Conservation (phyloP, 2,329 filamentous ascomycete species). For the Talaromyces islandicus region DNA sequence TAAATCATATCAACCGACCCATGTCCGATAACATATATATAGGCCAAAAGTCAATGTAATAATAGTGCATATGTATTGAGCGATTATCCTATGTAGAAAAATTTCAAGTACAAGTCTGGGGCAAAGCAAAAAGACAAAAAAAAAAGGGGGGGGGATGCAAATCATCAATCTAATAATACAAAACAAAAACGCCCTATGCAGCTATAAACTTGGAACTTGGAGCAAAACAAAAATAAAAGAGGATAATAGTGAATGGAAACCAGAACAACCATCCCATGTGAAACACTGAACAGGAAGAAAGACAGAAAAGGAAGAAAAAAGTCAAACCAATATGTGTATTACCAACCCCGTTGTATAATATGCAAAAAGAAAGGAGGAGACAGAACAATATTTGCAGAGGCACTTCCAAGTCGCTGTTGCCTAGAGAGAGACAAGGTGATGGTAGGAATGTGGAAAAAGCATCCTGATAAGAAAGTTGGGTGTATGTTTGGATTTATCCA, state of each 20-base stretch:
- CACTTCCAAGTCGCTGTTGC: not conserved
- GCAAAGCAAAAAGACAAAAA: not conserved
- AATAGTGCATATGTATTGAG: not conserved
- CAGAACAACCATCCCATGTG: not conserved
- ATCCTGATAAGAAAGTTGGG: not conserved
- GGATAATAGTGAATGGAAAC: not conserved
- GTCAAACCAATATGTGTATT: not conserved
- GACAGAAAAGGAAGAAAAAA: not conserved
- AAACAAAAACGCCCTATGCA: not conserved
- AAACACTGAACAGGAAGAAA: not conserved
- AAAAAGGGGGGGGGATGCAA: not conserved
- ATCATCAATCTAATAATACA: not conserved
- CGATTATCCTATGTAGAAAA: not conserved
- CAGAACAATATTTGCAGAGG: not conserved
- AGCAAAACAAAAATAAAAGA: not conserved
- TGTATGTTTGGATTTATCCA: not conserved
- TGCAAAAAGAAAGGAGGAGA: not conserved
- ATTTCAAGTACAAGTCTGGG: not conserved
- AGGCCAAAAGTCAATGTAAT: not conserved
- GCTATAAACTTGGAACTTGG: not conserved
- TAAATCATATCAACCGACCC: too few relatives aligned
- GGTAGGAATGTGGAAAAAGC: not conserved
- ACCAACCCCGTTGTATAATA: not conserved
- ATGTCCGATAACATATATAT: too few relatives aligned
- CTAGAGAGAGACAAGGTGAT: not conserved